Percentiles rank a stretch among this genome's conserved stretches.
Evolutionary conservation across 2,329 filamentous ascomycete genomes (phyloP).

Genomic region (Xylaria sp.): DNA sequence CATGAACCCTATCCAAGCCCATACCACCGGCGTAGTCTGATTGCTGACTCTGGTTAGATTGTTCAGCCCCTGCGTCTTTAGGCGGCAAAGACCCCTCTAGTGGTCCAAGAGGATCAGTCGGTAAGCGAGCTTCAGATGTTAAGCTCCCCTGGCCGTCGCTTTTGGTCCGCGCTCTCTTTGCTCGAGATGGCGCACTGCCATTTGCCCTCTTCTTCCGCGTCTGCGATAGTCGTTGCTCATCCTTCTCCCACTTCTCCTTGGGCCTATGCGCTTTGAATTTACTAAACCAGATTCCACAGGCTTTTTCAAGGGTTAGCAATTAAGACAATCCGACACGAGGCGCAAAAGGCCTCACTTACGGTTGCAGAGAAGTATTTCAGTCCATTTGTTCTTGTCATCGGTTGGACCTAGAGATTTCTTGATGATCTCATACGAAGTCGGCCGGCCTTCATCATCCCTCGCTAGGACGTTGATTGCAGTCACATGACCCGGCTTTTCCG

Average conservation of each 20-base stretch:
- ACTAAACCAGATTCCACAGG: slow-evolving; percentile 92
- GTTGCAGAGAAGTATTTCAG: slow-evolving; percentile 82
- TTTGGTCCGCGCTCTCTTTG: slow-evolving; percentile 54
- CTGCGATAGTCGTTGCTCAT: slow-evolving; percentile 54
- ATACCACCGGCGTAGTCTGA: slow-evolving; percentile 41
- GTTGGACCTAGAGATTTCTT: slow-evolving; percentile 70
- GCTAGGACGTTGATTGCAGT: slow-evolving; percentile 73
- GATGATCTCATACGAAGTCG: slow-evolving; percentile 71
- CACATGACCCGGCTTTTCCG: slow-evolving; percentile 71
- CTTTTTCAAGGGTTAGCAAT: slow-evolving; percentile 44
- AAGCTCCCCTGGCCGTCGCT: slow-evolving; percentile 48
- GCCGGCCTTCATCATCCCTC: slow-evolving; percentile 63
- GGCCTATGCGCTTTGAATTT: slow-evolving; percentile 88
- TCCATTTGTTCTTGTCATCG: slow-evolving; percentile 69
- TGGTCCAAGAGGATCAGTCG: slow-evolving; percentile 56
- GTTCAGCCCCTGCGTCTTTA: slow-evolving; percentile 20
- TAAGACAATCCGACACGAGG: slow-evolving; percentile 4
- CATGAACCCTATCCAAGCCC: slow-evolving; percentile 22
- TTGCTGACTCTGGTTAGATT: slow-evolving; percentile 31
- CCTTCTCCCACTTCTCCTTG: slow-evolving; percentile 78
- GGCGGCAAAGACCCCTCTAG: slow-evolving; percentile 43
- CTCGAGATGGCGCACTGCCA: slow-evolving; percentile 44
- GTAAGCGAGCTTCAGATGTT: slow-evolving; percentile 57
- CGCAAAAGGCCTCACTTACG: slow-evolving; percentile 55
- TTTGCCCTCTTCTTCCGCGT: slow-evolving; percentile 53